These are phyloP conservation scores for Chlorociboria aeruginascens DNA, from an alignment of 495 filamentous ascomycete genomes.

Conservation along the genomic window DNA sequence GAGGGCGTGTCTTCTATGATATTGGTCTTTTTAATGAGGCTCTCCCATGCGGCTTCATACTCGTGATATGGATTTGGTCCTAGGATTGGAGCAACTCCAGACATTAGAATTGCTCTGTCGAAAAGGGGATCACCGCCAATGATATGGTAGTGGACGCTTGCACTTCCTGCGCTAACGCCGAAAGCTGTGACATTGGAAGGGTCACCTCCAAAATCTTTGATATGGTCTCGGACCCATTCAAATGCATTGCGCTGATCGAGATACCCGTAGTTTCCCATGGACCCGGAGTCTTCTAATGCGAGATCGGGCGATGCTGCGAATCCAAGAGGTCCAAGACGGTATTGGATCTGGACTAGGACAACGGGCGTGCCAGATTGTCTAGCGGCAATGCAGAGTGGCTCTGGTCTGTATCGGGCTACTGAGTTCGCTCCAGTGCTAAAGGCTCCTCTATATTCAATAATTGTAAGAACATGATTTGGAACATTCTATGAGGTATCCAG, in stretches of 20 bases:
- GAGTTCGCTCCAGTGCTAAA: slow-evolving; percentile 5
- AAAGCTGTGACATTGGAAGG: slow-evolving; percentile 27
- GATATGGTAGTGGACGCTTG: slow-evolving; percentile 8
- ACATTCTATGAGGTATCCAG: neutral
- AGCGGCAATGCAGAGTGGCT: neutral
- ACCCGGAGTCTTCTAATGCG: neutral
- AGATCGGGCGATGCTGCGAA: slow-evolving; percentile 17
- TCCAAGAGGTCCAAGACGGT: slow-evolving; percentile 22
- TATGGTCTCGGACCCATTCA: slow-evolving; percentile 59
- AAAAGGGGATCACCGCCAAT: slow-evolving; percentile 4
- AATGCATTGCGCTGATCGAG: slow-evolving; percentile 56
- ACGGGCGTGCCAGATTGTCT: neutral
- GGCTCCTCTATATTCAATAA: slow-evolving; percentile 1
- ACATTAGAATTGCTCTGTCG: slow-evolving; percentile 9
- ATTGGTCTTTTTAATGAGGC: neutral
- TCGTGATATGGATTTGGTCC: neutral
- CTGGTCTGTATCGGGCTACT: neutral
- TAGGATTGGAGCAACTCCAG: slow-evolving; percentile 1
- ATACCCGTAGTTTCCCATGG: slow-evolving; percentile 46
- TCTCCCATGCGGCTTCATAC: slow-evolving; percentile 3
- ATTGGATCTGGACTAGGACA: slow-evolving; percentile 13
- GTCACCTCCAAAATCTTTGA: slow-evolving; percentile 57
- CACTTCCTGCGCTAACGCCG: slow-evolving; percentile 39
- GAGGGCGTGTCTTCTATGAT: neutral
- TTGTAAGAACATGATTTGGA: neutral